Evolutionary conservation across 2,329 filamentous ascomycete species (phyloP).

Genomic region (Trematosphaeria pertusa): DNA sequence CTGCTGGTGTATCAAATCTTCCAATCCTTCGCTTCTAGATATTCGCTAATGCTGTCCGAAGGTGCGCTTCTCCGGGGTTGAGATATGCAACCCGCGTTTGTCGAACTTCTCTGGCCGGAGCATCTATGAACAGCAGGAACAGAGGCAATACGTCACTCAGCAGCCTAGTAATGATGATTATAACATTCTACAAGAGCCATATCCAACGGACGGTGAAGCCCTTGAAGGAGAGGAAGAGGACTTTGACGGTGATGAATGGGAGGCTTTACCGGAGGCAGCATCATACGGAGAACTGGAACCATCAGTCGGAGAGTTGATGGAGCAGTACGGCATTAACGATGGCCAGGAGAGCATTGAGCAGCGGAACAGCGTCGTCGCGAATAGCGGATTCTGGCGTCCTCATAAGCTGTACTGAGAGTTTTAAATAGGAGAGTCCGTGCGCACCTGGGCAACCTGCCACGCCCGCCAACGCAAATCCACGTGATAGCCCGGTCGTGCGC

Average conservation of each 20-base stretch:
- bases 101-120: slow-evolving; percentile 23
- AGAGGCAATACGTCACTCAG: slow-evolving; percentile 14
- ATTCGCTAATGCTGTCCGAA: no score
- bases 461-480: slow-evolving; percentile 4
- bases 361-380: slow-evolving; percentile 26
- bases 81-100: slow-evolving; percentile 6
- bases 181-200: slow-evolving; percentile 1
- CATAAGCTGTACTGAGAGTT: slow-evolving; percentile 52
- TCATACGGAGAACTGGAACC: neutral
- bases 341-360: slow-evolving; percentile 1
- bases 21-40: no score
- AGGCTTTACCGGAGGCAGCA: slow-evolving; percentile 3
- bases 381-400: slow-evolving; percentile 53
- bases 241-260: slow-evolving; percentile 13
- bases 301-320: neutral
- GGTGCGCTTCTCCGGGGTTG: slow-evolving; percentile 22
- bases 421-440: neutral
- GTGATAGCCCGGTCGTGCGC: slow-evolving; percentile 6
- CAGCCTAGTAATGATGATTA: neutral
- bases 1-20: no score
- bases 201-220: slow-evolving; percentile 7
- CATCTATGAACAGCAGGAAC: slow-evolving; percentile 38
- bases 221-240: slow-evolving; percentile 13
- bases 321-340: neutral
- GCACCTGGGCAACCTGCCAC: neutral